Base-by-base conservation (phyloP, 1,284 basidiomycete species). In the Ceratobasidium sp. region DNA sequence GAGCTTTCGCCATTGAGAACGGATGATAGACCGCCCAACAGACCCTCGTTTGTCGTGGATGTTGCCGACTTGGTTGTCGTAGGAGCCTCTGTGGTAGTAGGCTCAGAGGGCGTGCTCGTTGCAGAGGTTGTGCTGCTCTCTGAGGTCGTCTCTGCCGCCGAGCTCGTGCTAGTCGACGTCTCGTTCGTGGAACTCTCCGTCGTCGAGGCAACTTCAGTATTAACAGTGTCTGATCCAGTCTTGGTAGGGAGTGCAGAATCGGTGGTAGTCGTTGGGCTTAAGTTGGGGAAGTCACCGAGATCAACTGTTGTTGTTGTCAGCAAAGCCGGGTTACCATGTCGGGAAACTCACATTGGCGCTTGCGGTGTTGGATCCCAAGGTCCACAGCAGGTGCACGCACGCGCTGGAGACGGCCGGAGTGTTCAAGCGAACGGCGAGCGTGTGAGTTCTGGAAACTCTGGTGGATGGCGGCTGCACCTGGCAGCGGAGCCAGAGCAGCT, bases 371-470 rank as follows among this genome's bases (percentile, higher is more conserved):
- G 58, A 62, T 35, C 25, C 58, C 58, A 12, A 62, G 43, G 45
- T 62, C 58, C 7, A 62, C 31, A 13, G 58, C 58, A 12, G 58
- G 58, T 3, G 31, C 12, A 50, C 58, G 58, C 13, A 15, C 29
- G 7, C 58, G 43, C 8, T 27, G 25, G 12, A 32, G 38, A 25
- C 42, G 35, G 12, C 40, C 38, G 17, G 38, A 6, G 17, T 58
- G 56, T 31, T 58, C 40, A 3, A 62, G 45, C 13, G 58, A 62
- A 17, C 58, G 58, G 20, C 58, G 58, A n/a, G 58, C 58, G 38
- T 62, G 58, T 17, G 58, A 62, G 32, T 62, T n/a, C 25, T 49
- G 20, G 45, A 47, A 62, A 32, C 58, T 62, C 58, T 35, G 42
- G 31, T 62, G 58, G 31, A 38, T 32, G 8, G 58, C 58, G n/a